phyloP scores from a whole-genome alignment of 73 alveolate genomes.

The Diophrys sp. region DNA sequence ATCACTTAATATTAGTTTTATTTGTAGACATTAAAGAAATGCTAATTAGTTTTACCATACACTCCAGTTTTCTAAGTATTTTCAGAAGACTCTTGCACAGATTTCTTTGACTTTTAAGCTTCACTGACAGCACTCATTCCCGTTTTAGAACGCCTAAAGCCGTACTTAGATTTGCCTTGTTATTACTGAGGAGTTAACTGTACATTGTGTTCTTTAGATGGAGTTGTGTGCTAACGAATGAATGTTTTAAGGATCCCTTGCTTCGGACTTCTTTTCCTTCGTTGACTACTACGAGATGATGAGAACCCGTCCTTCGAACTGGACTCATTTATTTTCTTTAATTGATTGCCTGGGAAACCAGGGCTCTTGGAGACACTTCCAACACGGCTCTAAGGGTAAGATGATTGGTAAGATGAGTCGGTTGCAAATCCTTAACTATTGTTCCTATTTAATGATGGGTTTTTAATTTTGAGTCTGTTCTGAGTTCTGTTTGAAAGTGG shows the following conservation, averaged over 20 bases:
- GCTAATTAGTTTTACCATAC: no score
- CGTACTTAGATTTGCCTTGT: neutral
- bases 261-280: neutral
- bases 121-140: neutral
- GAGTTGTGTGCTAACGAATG: neutral
- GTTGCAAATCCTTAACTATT: neutral
- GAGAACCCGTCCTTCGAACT: neutral
- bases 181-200: neutral
- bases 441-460: no score
- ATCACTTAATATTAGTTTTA: neutral
- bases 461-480: no score
- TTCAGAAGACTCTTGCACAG: neutral
- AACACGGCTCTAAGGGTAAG: neutral
- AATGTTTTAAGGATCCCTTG: neutral
- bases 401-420: neutral
- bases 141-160: neutral
- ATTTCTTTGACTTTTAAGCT: neutral
- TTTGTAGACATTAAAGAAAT: neutral
- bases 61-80: neutral
- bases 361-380: neutral
- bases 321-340: neutral
- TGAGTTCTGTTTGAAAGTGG: no score
- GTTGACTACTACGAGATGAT: neutral
- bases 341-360: neutral
- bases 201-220: neutral